Base-by-base conservation (phyloP, 2,329 filamentous ascomycete species). In the Phyllosticta paracitricarpa region DNA sequence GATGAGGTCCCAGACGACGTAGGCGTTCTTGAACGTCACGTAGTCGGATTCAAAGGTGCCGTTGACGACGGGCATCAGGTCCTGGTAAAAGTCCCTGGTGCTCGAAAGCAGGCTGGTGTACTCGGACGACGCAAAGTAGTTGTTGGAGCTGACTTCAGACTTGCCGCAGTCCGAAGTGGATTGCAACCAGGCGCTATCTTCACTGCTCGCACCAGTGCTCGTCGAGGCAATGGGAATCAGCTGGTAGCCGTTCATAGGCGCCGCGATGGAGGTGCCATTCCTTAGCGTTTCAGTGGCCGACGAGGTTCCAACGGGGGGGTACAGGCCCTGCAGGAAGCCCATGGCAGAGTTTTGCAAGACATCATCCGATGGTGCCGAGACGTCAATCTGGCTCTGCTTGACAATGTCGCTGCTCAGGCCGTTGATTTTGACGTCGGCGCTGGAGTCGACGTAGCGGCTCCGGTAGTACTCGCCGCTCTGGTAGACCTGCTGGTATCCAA, bases 261-360 rank as follows among this genome's bases (percentile, higher is more conserved):
- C 78, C 62, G 84, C 76, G 12, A 92, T 78, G 3, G 75, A 77
- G 24, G 82, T 83, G 57, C 88, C 88, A 73, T 96, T 91, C 67
- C 83, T 84, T 51, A 96, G 82, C 2, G 78, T 84, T 74, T 89
- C 81, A 40, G 79, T 75, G 9, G 80, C 79, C 1, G 77, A 70
- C 2, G 67, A 69, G 55, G 70, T 66, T 61, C 84, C 84, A 1
- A 86, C 84, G 0, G 92, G 90, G 9, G 92, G 92, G 71, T 96
- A 97, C 22, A 97, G 80, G 30, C 86, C 91, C 76, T 96, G 92
- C 30, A 93, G 76, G 77, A 96, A 96, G 33, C 84, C 88, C 54
- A 83, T 79, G 62, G 89, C 90, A 2, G 90, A 93, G 75, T 84
- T 89, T 72, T 92, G 87, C 30, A 97, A 82, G 19, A 96, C 89